Evolutionary conservation across 257 asterid genomes (phyloP), one percentile per base, ranked within the genome.

Genomic region (Penstemon barbatus): DNA sequence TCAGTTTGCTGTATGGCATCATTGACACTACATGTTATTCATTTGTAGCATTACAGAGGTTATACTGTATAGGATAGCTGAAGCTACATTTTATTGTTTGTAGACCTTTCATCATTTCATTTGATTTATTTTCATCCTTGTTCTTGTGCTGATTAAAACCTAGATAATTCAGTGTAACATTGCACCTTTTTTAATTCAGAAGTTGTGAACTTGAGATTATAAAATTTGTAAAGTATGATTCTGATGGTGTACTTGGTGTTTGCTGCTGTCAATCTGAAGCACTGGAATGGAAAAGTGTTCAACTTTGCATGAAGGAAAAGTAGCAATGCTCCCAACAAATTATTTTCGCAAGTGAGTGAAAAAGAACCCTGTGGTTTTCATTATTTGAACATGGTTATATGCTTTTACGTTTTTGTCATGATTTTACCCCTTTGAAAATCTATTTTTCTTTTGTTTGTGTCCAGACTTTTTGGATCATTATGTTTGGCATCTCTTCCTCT

Each of bases 311-410:
- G 83, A 75, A 58, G 75, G 71, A 67, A 66, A 66, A 68, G 69
- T 67, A 25, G 40, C 51, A 68, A 65, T 65, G 75, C 78, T 48
- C 43, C 61, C 78, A 55, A 72, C 70, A 63, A 76, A 78, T 66
- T 81, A 86, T 76, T 78, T 90, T 55, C 94, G 93, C 33, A 74
- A 77, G 97, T 86, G 80, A 85, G 97, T 87, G 65, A 53, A 70
- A 38, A 57, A 11, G 55, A 61, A 11, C 56, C 68, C 63, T 64
- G 69, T 36, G 19, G 58, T 56, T 50, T 50, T 50, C 8, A 62
- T 43, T 61, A 6, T 65, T 62, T 65, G 13, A 41, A 41, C 37
- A 5, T 18, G 70, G 37, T 68, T 45, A 1, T 55, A 40, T 71
- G n/a, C 52, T n/a, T 69, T 44, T 60, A 18, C 39, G 15, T 49